Conservation (phyloP, 106 monocot genomes). For the Acorus gramineus region DNA sequence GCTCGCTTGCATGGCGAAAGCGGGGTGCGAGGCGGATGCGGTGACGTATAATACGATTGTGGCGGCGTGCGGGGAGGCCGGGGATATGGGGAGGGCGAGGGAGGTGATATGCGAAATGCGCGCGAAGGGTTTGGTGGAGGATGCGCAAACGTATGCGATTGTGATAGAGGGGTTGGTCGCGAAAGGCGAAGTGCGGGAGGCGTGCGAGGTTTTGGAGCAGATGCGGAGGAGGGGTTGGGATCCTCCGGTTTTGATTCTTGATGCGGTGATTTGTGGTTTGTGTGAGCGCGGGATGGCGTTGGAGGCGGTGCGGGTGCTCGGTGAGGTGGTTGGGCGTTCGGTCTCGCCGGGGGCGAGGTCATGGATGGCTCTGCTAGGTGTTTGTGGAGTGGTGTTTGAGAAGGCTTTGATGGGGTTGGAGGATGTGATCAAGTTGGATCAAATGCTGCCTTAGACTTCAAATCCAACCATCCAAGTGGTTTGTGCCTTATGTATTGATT, state of each 20-base stretch:
- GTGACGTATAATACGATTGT: conserved; percentile 42
- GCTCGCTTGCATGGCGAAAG: conserved; percentile 54
- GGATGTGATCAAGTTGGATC: not conserved
- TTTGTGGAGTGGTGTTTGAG: conserved; percentile 1
- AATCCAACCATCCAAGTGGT: too few species aligned
- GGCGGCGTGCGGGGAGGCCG: conserved; percentile 23
- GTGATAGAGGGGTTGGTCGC: conserved; percentile 28
- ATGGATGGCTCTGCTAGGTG: conserved; percentile 25
- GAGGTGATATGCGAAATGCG: conserved; percentile 38
- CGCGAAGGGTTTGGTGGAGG: conserved; percentile 29
- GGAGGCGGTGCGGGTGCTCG: conserved; percentile 29
- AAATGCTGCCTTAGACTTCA: too few species aligned
- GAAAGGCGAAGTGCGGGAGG: conserved; percentile 21
- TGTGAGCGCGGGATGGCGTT: conserved; percentile 14
- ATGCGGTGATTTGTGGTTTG: conserved; percentile 21
- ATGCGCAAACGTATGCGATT: conserved; percentile 23
- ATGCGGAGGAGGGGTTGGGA: conserved; percentile 28
- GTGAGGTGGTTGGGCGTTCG: conserved; percentile 15
- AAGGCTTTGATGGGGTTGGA: conserved; percentile 6
- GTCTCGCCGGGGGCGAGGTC: conserved; percentile 22
- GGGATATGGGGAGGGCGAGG: conserved; percentile 21
- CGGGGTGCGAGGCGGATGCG: conserved; percentile 39
- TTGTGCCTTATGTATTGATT: conserved; percentile 24
- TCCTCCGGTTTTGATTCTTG: conserved; percentile 18
- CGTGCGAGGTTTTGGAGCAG: conserved; percentile 18